These are phyloP conservation scores for Sarocladiaceae sp. DNA, from an alignment of 2,329 filamentous ascomycete species.

Conservation along the genomic window DNA sequence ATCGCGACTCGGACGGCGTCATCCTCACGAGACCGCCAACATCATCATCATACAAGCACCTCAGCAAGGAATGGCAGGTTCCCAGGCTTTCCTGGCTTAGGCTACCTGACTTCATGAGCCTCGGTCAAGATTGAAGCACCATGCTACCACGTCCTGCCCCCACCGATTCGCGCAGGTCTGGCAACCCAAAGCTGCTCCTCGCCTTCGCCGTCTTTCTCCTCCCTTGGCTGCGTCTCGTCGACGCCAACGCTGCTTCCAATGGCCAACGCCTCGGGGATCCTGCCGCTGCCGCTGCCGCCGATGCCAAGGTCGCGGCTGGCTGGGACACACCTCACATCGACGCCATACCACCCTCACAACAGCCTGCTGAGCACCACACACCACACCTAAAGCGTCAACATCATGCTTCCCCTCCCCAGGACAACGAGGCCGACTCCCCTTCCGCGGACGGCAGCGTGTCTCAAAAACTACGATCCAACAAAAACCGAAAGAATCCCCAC, in stretches of 20 bases:
- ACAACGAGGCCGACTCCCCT: slow-evolving; percentile 15
- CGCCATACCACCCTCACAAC: slow-evolving; percentile 19
- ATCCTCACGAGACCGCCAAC: too few relatives aligned
- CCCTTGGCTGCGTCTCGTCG: slow-evolving; percentile 48
- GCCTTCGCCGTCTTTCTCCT: slow-evolving; percentile 53
- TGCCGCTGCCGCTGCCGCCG: too few relatives aligned
- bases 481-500: slow-evolving; percentile 34
- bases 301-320: slow-evolving; percentile 6
- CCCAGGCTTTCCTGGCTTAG: background rate
- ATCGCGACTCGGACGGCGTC: too few relatives aligned
- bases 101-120: background rate
- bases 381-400: slow-evolving; percentile 18
- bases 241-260: slow-evolving; percentile 43
- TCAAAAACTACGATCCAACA: slow-evolving; percentile 26
- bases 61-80: slow-evolving; percentile 2
- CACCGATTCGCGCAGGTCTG: slow-evolving; percentile 14
- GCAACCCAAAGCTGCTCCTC: slow-evolving; percentile 40
- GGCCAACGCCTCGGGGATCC: slow-evolving; percentile 18
- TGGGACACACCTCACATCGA: slow-evolving; percentile 18
- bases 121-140: slow-evolving; percentile 12
- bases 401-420: background rate
- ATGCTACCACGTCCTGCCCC: slow-evolving; percentile 58
- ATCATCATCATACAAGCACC: too few relatives aligned
- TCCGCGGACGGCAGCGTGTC: slow-evolving; percentile 15
- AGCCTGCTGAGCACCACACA: slow-evolving; percentile 13